Conservation (phyloP, 2,329 filamentous ascomycete species). For the Xenosphaeropsis pyriputrescens region DNA sequence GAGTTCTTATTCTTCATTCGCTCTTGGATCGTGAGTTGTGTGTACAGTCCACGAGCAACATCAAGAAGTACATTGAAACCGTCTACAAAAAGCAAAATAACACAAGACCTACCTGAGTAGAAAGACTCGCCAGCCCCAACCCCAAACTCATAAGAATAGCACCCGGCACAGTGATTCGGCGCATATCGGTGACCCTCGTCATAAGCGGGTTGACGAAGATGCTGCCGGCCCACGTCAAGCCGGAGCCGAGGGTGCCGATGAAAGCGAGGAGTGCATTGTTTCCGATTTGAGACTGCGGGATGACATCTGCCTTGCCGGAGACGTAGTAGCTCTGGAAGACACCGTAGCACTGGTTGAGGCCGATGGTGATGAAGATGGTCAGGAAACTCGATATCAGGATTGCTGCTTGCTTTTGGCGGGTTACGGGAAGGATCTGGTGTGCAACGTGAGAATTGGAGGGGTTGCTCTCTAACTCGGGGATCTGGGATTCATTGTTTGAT, state of each 20-base stretch:
- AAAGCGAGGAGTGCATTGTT: constrained; percentile 30
- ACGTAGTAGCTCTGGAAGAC: constrained; percentile 34
- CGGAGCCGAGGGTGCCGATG: constrained; percentile 30
- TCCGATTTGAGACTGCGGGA: constrained; percentile 17
- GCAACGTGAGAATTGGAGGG: too few species aligned
- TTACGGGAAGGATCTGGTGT: constrained; percentile 5
- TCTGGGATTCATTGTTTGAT: too few species aligned
- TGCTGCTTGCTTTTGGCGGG: constrained; percentile 21
- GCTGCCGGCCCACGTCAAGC: constrained; percentile 33
- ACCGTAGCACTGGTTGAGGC: constrained; percentile 32
- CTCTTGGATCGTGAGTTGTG: too few species aligned
- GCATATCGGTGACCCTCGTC: constrained; percentile 23
- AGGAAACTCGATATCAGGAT: constrained; percentile 28
- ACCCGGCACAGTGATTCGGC: constrained; percentile 24
- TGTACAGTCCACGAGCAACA: too few species aligned
- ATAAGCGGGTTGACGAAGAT: constrained; percentile 32
- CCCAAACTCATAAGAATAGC: constrained; percentile 25
- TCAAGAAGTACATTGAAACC: too few species aligned
- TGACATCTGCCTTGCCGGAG: constrained; percentile 23
- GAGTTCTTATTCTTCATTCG: too few species aligned
- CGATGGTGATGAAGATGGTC: constrained; percentile 29
- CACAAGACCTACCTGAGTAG: constrained; percentile 9
- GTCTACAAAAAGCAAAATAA: too few species aligned
- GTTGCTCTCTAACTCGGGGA: too few species aligned
- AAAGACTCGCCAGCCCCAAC: constrained; percentile 24